Evolutionary conservation across 1,284 basidiomycete genomes (phyloP).

Genomic region (Taiwanofungus camphoratus): DNA sequence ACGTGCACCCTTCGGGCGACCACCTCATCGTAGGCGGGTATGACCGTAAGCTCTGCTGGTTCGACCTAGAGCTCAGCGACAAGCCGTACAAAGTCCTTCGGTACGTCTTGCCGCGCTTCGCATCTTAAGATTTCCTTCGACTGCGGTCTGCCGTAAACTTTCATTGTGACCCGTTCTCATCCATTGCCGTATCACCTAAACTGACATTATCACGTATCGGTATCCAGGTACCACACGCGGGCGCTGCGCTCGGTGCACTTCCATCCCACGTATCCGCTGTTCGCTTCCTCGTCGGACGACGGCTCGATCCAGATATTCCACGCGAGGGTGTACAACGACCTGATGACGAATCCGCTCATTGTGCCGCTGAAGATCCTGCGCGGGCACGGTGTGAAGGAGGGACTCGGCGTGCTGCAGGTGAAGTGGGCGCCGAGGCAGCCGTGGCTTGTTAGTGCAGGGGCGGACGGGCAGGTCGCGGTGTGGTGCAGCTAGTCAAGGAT

Average conservation of each 20-base stretch:
- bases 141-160: no score
- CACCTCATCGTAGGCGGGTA: constrained; percentile 97
- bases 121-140: neutral
- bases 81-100: constrained; percentile 96
- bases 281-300: constrained; percentile 95
- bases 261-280: constrained; percentile 92
- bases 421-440: constrained; percentile 89
- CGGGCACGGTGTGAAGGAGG: constrained; percentile 81
- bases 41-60: constrained; percentile 98
- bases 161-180: neutral
- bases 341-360: constrained; percentile 94
- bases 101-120: constrained; percentile 30
- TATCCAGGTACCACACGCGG: constrained; percentile 79
- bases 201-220: constrained; percentile 7
- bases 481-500: constrained; percentile 88
- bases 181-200: constrained; percentile 7
- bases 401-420: constrained; percentile 87
- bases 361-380: constrained; percentile 96
- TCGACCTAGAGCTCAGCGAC: constrained; percentile 92
- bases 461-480: constrained; percentile 84
- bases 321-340: constrained; percentile 87
- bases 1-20: constrained; percentile 93
- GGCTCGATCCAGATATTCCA: constrained; percentile 98
- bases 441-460: constrained; percentile 91
- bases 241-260: constrained; percentile 91